These are phyloP conservation scores for Gynostemma pentaphyllum DNA, from an alignment of 306 rosid genomes.

Conservation along the genomic window DNA sequence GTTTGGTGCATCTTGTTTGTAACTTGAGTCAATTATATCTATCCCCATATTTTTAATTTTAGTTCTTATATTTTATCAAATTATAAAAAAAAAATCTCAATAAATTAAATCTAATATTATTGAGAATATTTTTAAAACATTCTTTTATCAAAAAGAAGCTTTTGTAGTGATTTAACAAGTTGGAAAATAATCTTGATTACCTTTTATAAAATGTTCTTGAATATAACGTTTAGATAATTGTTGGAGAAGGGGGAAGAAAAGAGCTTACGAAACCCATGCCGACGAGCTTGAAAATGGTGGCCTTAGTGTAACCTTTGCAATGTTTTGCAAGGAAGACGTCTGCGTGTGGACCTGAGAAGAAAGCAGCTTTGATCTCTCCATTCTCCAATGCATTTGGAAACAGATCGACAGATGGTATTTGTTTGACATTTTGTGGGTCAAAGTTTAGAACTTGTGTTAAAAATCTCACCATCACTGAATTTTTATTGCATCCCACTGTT, in stretches of 20 bases:
- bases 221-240: not conserved
- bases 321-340: conserved; percentile 4
- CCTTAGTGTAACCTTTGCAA: conserved; percentile 4
- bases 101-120: too few species aligned
- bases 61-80: too few species aligned
- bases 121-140: too few species aligned
- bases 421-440: not conserved
- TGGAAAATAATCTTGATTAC: too few species aligned
- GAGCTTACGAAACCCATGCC: conserved; percentile 13
- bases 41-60: too few species aligned
- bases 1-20: too few species aligned
- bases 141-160: too few species aligned
- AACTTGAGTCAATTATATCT: too few species aligned
- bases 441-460: not conserved
- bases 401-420: not conserved
- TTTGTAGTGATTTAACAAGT: too few species aligned
- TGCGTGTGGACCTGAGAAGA: conserved; percentile 2
- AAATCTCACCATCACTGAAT: not conserved
- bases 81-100: too few species aligned
- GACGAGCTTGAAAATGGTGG: conserved; percentile 3
- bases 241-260: too few species aligned
- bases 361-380: conserved; percentile 4
- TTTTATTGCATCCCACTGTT: conserved; percentile 5
- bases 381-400: not conserved
- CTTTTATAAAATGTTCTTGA: too few species aligned